These are phyloP conservation scores for Heterobasidion annosum DNA, from an alignment of 1,284 basidiomycete species.

Conservation along the genomic window DNA sequence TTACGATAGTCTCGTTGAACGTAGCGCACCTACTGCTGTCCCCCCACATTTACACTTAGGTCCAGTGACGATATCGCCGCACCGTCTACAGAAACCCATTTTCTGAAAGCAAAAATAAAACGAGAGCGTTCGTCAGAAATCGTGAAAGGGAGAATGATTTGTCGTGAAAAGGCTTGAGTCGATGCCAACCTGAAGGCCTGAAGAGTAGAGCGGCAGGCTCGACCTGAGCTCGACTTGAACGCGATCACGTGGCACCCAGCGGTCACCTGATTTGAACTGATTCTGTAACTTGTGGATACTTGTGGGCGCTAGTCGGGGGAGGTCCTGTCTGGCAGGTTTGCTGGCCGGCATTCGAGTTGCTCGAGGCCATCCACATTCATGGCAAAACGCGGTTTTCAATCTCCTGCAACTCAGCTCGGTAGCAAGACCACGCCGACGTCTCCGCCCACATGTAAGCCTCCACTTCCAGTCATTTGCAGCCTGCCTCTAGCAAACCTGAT, in stretches of 20 bases:
- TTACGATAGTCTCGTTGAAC: constrained; percentile 1
- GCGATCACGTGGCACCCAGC: no score
- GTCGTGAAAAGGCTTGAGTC: no score
- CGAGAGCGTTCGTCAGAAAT: not conserved
- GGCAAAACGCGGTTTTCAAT: not conserved
- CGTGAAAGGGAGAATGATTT: not conserved
- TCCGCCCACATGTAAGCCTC: not conserved
- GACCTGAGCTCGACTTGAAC: no score
- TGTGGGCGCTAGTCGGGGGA: no score
- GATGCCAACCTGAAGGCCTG: no score
- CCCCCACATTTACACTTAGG: constrained; percentile 72
- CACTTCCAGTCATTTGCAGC: not conserved
- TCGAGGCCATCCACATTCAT: not conserved
- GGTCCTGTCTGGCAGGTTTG: no score
- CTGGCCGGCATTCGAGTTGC: no score
- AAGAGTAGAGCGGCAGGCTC: no score
- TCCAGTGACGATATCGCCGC: constrained; percentile 68
- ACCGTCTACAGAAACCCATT: constrained; percentile 77
- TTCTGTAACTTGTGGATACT: no score
- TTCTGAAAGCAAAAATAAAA: not conserved
- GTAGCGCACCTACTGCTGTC: constrained; percentile 49
- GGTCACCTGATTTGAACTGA: no score
- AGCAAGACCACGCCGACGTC: not conserved
- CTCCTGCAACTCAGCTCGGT: not conserved
- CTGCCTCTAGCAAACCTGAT: no score